Evolutionary conservation across 2,329 filamentous ascomycete species (phyloP), one percentile per base, ranked within the genome.

Genomic region (Trichoderma cornu-damae): DNA sequence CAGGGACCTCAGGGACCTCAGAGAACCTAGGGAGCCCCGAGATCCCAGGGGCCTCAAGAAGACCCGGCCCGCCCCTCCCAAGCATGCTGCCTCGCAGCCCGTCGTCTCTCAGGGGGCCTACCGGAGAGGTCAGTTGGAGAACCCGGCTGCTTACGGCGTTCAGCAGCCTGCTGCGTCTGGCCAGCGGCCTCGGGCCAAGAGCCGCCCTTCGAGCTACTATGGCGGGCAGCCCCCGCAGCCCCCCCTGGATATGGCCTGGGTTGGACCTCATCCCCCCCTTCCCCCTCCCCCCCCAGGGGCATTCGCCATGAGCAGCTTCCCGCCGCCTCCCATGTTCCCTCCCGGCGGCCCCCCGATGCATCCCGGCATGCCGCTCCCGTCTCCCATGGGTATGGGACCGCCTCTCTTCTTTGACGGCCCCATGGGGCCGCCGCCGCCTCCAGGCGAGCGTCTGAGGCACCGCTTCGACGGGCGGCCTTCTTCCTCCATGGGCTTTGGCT

Each of bases 401-500:
- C 62, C 65, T 8, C 66, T 65, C 24, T 72, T 67, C 59, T 72
- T 70, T 49, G 69, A 71, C 37, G 66, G 51, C n/a, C 57, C 43
- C 42, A 61, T 67, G 62, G 60, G 59, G 16, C 62, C 38, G 4
- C 53, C 38, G 4, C 53, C 54, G 22, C 63, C 62, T 16, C 64
- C 68, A 12, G n/a, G 67, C 11, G 67, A 66, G 18, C 69, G 69
- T 43, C 61, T 73, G 47, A 67, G 66, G 48, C 65, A 65, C 30
- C 70, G 72, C 2, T 73, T 74, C 49, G 70, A 71, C 6, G 58
- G 57, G 26, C 67, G 72, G 47, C 71, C 73, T 6, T 68, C 71
- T 7, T 74, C 73, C 8, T 70, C 71, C 43, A 75, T 77, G 68
- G 75, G 72, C 11, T 75, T 59, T 26, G 30, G 38, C 6, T 51